A percentile compares a stretch with the other conserved stretches of the same genome.
phyloP scores from a whole-genome alignment of 164 flowering plant genomes.

The Chloranthus sessilifolius region DNA sequence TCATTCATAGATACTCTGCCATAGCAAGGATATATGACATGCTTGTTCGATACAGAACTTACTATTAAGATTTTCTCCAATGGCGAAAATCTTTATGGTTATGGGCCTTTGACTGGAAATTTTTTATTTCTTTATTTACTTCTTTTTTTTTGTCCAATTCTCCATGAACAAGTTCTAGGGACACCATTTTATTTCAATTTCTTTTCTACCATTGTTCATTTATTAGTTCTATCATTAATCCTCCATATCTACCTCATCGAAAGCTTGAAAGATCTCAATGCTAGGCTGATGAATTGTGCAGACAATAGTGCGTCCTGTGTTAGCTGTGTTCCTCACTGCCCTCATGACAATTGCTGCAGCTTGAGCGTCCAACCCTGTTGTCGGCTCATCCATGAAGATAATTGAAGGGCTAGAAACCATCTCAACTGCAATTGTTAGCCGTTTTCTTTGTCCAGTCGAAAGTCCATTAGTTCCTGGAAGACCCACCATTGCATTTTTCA shows the following conservation, averaged over 20 bases:
- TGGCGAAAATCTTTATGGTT: too few relatives aligned
- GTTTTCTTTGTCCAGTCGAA: slow-evolving; percentile 90
- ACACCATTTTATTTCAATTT: too few relatives aligned
- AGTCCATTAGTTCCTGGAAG: slow-evolving; percentile 82
- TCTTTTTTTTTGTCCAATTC: too few relatives aligned
- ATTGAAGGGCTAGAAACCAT: slow-evolving; percentile 96
- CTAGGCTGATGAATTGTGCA: slow-evolving; percentile 99
- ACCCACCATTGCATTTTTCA: slow-evolving; percentile 87
- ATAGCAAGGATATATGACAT: too few relatives aligned
- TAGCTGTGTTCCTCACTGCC: slow-evolving; percentile 89
- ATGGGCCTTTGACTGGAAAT: too few relatives aligned
- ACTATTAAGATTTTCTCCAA: too few relatives aligned
- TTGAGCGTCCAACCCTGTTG: slow-evolving; percentile 92
- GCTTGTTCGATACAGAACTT: too few relatives aligned
- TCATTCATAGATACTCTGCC: too few relatives aligned
- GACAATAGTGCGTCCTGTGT: slow-evolving; percentile 91
- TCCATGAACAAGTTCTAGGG: too few relatives aligned
- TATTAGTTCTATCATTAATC: slow-evolving; percentile 3
- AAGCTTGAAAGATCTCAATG: slow-evolving; percentile 94
- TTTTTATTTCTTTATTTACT: too few relatives aligned
- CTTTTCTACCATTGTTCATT: too few relatives aligned
- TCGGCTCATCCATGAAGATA: slow-evolving; percentile 98
- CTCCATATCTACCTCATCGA: slow-evolving; percentile 60
- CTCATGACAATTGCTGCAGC: slow-evolving; percentile 99
- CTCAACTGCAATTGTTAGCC: slow-evolving; percentile 94